A percentile compares a stretch with the other conserved stretches of the same genome.
Evolutionary conservation across 768 basidiomycete genomes (phyloP).

Genomic region (Trametes meyenii): DNA sequence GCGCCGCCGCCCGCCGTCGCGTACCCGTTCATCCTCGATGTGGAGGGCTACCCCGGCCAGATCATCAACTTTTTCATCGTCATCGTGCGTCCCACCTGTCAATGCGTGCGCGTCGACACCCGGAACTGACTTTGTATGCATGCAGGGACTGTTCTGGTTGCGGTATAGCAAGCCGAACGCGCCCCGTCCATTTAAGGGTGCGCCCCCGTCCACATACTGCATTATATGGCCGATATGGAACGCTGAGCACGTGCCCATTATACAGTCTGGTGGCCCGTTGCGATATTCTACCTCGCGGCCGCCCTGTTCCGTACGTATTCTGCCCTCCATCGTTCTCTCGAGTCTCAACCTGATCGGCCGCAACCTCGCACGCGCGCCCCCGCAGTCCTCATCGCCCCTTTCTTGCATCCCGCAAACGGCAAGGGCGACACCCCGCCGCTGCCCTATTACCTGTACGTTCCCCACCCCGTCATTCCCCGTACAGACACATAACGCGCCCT

Average conservation of each 20-base stretch:
- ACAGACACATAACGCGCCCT: not conserved
- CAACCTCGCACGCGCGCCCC: not conserved
- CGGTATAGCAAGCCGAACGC: slow-evolving; percentile 52
- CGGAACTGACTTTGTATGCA: not conserved
- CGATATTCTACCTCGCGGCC: slow-evolving; percentile 55
- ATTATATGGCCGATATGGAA: not conserved
- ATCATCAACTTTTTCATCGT: slow-evolving; percentile 61
- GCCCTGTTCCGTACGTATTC: slow-evolving; percentile 50
- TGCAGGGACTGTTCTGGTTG: slow-evolving; percentile 54
- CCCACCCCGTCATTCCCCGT: too few relatives aligned
- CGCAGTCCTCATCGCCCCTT: slow-evolving; percentile 55
- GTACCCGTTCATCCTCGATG: slow-evolving; percentile 64
- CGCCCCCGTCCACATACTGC: slow-evolving; percentile 14
- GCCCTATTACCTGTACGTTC: slow-evolving; percentile 52
- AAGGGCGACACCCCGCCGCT: slow-evolving; percentile 63
- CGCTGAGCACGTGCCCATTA: not conserved
- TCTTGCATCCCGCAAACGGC: slow-evolving; percentile 53
- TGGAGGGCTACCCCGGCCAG: slow-evolving; percentile 54
- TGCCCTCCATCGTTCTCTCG: not conserved
- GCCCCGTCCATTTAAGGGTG: slow-evolving; percentile 56
- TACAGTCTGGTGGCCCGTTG: slow-evolving; percentile 57
- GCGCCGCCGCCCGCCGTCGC: slow-evolving; percentile 54
- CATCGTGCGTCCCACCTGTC: slow-evolving; percentile 40
- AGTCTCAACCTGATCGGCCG: slow-evolving; percentile 17
- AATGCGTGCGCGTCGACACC: not conserved